Percentiles rank a stretch among this genome's conserved stretches.
Conservation (phyloP, 1,284 basidiomycete species). For the Coniferiporia weirii region DNA sequence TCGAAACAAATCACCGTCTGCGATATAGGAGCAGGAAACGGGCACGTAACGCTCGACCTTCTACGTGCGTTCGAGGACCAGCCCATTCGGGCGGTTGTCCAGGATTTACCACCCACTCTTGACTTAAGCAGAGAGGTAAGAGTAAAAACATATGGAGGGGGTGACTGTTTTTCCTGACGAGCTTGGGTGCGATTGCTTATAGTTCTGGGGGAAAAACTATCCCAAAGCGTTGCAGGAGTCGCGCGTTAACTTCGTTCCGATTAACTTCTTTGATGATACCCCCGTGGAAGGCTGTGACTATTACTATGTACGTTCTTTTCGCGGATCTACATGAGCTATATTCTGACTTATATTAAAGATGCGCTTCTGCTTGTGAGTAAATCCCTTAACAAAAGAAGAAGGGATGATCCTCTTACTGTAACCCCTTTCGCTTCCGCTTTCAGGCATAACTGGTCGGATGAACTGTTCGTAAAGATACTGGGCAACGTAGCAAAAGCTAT, state of each 20-base stretch:
- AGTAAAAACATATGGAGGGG: neutral
- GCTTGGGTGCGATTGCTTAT: neutral
- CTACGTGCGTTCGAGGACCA: slow-evolving; percentile 30
- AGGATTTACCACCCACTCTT: slow-evolving; percentile 40
- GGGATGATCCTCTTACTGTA: neutral
- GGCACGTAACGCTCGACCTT: slow-evolving; percentile 38
- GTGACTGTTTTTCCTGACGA: neutral
- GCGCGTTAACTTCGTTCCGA: slow-evolving; percentile 32
- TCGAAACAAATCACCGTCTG: slow-evolving; percentile 32
- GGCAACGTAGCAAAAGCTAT: slow-evolving; percentile 23
- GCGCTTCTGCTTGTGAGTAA: slow-evolving; percentile 6
- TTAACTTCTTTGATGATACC: slow-evolving; percentile 42
- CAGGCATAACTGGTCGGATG: slow-evolving; percentile 29
- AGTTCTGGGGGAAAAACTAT: slow-evolving; percentile 30
- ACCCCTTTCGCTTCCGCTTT: neutral
- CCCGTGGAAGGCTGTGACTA: slow-evolving; percentile 37
- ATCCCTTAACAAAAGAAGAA: neutral
- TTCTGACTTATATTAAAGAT: neutral
- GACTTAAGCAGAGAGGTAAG: slow-evolving; percentile 29
- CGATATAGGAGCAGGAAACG: slow-evolving; percentile 46
- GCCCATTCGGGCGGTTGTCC: slow-evolving; percentile 37
- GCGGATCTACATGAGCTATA: neutral
- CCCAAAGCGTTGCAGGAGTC: slow-evolving; percentile 31
- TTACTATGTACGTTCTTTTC: slow-evolving; percentile 37
- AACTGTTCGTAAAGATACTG: slow-evolving; percentile 24